Conservation (phyloP, 352 stramenopile genomes). For the Pythium dissimile region DNA sequence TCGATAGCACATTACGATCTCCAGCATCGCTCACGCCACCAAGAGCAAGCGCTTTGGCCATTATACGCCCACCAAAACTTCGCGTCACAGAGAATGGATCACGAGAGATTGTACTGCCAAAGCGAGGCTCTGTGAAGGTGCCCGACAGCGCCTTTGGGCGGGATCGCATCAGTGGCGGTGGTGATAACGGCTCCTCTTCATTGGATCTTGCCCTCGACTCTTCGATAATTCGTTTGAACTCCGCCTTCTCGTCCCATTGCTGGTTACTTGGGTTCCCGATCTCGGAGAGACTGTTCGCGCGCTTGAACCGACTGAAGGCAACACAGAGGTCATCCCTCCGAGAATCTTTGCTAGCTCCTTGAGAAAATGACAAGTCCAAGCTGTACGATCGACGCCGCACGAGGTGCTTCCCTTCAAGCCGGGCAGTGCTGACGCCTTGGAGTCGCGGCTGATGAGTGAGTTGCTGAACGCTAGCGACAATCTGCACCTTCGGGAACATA, state of each 20-base stretch:
- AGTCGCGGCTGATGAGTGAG: slow-evolving; percentile 67
- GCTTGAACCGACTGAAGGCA: slow-evolving; percentile 44
- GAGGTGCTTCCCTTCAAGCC: slow-evolving; percentile 15
- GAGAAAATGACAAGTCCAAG: slow-evolving; percentile 36
- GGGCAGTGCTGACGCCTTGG: slow-evolving; percentile 27
- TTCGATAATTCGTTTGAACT: slow-evolving; percentile 72
- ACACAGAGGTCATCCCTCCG: slow-evolving; percentile 27
- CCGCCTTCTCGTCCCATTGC: slow-evolving; percentile 56
- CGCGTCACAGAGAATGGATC: slow-evolving; percentile 40
- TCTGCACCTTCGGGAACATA: slow-evolving; percentile 86
- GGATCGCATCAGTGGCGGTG: slow-evolving; percentile 21
- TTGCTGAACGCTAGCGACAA: slow-evolving; percentile 76
- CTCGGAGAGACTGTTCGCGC: slow-evolving; percentile 59
- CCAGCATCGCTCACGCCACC: slow-evolving; percentile 22
- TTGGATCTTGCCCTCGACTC: slow-evolving; percentile 56
- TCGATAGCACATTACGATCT: slow-evolving; percentile 51
- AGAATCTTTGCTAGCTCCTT: slow-evolving; percentile 31
- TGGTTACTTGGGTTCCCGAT: slow-evolving; percentile 69
- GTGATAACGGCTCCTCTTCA: slow-evolving; percentile 35
- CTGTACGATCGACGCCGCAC: slow-evolving; percentile 54
- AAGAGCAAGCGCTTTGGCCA: slow-evolving; percentile 10
- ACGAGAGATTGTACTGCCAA: slow-evolving; percentile 40
- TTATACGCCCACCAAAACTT: slow-evolving; percentile 6
- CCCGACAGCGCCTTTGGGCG: slow-evolving; percentile 57
- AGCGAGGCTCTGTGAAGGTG: slow-evolving; percentile 57